These are phyloP conservation scores for Tetragonia tetragonoides DNA, from an alignment of 148 eudicot genomes.

Conservation along the genomic window DNA sequence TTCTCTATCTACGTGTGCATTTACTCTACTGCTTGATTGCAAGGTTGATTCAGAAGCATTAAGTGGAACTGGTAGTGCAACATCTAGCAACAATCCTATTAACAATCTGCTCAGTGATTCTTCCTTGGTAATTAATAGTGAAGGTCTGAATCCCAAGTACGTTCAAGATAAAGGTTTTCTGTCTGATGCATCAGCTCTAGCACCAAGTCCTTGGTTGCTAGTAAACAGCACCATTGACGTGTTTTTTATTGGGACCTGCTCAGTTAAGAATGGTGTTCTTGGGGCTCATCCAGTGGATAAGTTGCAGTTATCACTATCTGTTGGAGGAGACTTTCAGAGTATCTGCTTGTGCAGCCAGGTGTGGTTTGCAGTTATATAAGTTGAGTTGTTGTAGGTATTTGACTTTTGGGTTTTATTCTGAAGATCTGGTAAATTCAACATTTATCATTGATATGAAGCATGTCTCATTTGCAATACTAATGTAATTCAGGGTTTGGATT, in stretches of 20 bases:
- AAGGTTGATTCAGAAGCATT: slow-evolving; percentile 26
- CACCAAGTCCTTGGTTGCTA: slow-evolving; percentile 40
- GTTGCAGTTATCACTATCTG: slow-evolving; percentile 44
- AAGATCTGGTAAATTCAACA: background rate
- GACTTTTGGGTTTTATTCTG: background rate
- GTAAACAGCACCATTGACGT: slow-evolving; percentile 35
- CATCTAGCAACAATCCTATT: slow-evolving; percentile 26
- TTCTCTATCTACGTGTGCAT: slow-evolving; percentile 50
- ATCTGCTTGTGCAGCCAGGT: slow-evolving; percentile 66
- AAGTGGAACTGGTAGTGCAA: slow-evolving; percentile 32
- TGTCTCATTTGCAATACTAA: background rate
- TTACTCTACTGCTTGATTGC: slow-evolving; percentile 41
- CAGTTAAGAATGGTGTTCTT: slow-evolving; percentile 50
- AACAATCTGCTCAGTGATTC: slow-evolving; percentile 22
- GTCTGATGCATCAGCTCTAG: slow-evolving; percentile 25
- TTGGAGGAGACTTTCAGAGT: slow-evolving; percentile 55
- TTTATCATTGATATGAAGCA: background rate
- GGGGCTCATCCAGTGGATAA: slow-evolving; percentile 37
- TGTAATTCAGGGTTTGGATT: background rate
- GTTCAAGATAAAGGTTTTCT: slow-evolving; percentile 18
- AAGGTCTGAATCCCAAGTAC: slow-evolving; percentile 18
- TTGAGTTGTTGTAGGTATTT: background rate
- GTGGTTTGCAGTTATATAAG: slow-evolving; percentile 12
- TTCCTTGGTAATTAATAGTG: slow-evolving; percentile 24
- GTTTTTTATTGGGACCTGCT: slow-evolving; percentile 49